Conservation (phyloP, 257 asterid genomes). For the Solanum sparsipilum region DNA sequence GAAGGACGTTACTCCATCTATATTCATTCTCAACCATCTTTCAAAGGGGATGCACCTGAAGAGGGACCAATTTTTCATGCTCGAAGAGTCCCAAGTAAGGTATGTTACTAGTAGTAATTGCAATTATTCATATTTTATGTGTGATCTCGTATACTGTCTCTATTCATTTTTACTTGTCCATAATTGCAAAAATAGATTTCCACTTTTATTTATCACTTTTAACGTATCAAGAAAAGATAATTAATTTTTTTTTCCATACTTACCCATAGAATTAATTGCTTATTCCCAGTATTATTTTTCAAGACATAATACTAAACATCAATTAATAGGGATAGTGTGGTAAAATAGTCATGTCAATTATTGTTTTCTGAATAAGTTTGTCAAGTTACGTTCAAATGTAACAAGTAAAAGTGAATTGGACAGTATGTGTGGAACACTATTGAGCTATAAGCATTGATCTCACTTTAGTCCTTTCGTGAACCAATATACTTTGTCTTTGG, state of each 20-base stretch:
- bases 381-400: too few species aligned
- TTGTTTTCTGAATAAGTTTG: too few species aligned
- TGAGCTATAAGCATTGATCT: neutral
- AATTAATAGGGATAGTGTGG: neutral
- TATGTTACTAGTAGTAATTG: slow-evolving; percentile 1
- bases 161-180: neutral
- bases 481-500: neutral
- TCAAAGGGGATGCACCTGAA: slow-evolving; percentile 20
- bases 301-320: neutral
- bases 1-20: slow-evolving; percentile 46
- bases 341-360: neutral
- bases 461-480: neutral
- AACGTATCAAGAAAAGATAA: too few species aligned
- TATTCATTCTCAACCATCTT: slow-evolving; percentile 52
- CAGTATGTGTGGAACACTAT: neutral
- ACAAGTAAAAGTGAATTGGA: neutral
- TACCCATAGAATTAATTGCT: too few species aligned
- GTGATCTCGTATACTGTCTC: too few species aligned
- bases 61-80: slow-evolving; percentile 48
- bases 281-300: too few species aligned
- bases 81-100: slow-evolving; percentile 68
- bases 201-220: neutral
- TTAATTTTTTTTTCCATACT: too few species aligned
- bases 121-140: neutral
- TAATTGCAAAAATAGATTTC: too few species aligned